These are phyloP conservation scores for Pleurotus pulmonarius DNA, from an alignment of 768 basidiomycete species.

Conservation along the genomic window DNA sequence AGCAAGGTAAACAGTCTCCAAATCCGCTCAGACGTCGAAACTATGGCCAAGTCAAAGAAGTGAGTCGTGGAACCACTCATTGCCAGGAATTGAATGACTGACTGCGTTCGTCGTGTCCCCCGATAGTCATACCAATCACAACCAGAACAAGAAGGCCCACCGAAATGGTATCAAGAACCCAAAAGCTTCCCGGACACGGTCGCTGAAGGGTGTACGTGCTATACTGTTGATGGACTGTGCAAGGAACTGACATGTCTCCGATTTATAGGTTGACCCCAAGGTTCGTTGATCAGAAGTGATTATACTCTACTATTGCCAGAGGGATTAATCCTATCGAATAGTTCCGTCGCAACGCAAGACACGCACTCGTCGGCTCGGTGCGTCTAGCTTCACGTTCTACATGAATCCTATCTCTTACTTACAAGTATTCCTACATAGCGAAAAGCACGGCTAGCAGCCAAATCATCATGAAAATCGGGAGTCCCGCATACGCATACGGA, in stretches of 20 bases:
- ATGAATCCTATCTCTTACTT: constrained; percentile 7
- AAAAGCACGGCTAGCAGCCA: constrained; percentile 63
- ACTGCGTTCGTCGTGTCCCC: constrained; percentile 8
- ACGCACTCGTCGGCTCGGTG: constrained; percentile 74
- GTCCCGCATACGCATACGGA: neutral
- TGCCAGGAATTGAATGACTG: constrained; percentile 1
- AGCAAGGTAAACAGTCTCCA: constrained; percentile 22
- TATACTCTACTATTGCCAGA: neutral
- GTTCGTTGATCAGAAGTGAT: constrained; percentile 34
- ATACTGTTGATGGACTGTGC: constrained; percentile 4
- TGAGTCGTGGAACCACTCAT: constrained; percentile 29
- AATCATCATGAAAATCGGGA: constrained; percentile 29
- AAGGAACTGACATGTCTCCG: constrained; percentile 4
- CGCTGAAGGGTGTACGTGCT: constrained; percentile 84
- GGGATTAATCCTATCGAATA: constrained; percentile 24
- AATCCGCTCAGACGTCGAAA: constrained; percentile 19
- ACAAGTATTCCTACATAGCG: constrained; percentile 34
- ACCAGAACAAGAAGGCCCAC: constrained; percentile 96
- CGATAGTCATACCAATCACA: constrained; percentile 85
- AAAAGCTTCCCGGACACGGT: constrained; percentile 65
- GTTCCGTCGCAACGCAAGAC: constrained; percentile 84
- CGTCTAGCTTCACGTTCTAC: constrained; percentile 22
- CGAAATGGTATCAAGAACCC: constrained; percentile 95
- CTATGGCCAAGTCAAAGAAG: constrained; percentile 99
- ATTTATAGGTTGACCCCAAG: constrained; percentile 72